Evolutionary conservation across 2,329 filamentous ascomycete species (phyloP).

Genomic region (Cytospora paraplurivora): DNA sequence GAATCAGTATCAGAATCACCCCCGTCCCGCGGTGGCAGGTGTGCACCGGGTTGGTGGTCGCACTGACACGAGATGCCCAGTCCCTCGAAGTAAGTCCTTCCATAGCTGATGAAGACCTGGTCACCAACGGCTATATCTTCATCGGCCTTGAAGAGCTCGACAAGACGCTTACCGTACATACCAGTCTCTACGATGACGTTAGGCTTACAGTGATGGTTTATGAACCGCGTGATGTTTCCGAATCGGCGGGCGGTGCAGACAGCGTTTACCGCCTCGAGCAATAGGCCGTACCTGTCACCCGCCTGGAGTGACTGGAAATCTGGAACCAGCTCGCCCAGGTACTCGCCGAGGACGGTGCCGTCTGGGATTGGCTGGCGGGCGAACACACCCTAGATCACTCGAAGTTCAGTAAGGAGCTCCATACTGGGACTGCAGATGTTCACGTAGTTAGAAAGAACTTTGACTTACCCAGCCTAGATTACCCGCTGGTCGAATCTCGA

Average conservation of each 20-base stretch:
- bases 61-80: not conserved
- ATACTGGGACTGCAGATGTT: not conserved
- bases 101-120: slow-evolving; percentile 7
- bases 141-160: not conserved
- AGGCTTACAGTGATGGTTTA: slow-evolving; percentile 10
- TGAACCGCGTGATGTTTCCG: not conserved
- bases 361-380: not conserved
- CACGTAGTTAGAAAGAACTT: not conserved
- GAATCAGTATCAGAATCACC: not conserved
- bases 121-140: not conserved
- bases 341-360: not conserved
- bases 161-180: slow-evolving; percentile 12
- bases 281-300: not conserved
- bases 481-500: slow-evolving; percentile 1
- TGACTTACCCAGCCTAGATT: not conserved
- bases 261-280: no score
- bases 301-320: not conserved
- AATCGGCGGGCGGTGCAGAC: not conserved
- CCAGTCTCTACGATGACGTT: not conserved
- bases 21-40: slow-evolving; percentile 1
- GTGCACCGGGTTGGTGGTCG: not conserved
- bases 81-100: not conserved
- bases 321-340: slow-evolving; percentile 8
- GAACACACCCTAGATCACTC: not conserved
- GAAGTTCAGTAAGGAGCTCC: not conserved